Base-by-base conservation (phyloP, 106 monocot genomes). In the Amphibolis antarctica region DNA sequence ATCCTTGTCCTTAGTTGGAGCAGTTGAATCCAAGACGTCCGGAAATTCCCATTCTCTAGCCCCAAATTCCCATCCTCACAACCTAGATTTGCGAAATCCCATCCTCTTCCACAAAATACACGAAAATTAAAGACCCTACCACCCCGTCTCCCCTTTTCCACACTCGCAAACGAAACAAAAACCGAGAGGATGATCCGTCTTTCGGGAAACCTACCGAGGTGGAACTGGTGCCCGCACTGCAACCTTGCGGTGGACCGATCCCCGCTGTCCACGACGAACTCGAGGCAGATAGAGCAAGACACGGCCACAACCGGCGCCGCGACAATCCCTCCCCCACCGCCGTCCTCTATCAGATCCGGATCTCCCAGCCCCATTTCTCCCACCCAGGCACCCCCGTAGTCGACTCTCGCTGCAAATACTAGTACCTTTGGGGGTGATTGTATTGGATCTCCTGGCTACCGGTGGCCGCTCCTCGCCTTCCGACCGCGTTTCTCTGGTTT, bases 141-240 rank as follows among this genome's bases (percentile, higher is more conserved):
- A n/a, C n/a, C n/a, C n/a, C n/a, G n/a, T n/a, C n/a, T n/a, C n/a
- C 13, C 24, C 29, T 58, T 58, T 58, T 10, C 58, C 18, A 22
- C 5, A 53, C 53, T 2, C 29, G 12, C 27, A 58, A 58, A 27
- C 12, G 18, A 27, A 58, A 28, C 25, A 58, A 19, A 61, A 44
- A 44, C 14, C 19, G 43, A 61, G 29, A 20, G 20, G 43, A 10
- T 10, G 36, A 10, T 5, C 42, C 2, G 4, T 36, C 21, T 21
- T 19, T 28, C 11, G 12, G 14, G 19, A 61, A 15, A 66, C 59
- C 9, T 20, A 67, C 74, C 74, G 4, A 74, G 60, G 53, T 74
- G 74, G 22, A 74, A 74, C 52, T 67, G 64, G 42, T 74, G 74
- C 0, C 74, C 74, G 36, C 74, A 71, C 24, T 15, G 63, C 17